Conservation (phyloP, 352 stramenopile genomes). For the Labyrinthula sp. region DNA sequence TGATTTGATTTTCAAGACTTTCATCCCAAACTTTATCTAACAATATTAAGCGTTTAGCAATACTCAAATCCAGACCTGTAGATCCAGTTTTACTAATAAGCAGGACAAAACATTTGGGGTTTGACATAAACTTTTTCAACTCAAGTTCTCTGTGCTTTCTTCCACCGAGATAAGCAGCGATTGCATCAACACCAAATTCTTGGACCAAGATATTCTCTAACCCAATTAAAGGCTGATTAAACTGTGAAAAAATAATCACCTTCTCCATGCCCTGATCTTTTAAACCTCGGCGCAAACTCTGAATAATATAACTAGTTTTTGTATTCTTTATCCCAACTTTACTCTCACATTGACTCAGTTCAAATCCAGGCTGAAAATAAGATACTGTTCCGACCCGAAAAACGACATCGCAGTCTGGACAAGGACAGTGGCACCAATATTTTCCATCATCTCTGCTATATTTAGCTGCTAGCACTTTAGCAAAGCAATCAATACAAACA, state of each 20-base stretch:
- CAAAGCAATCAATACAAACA: slow-evolving; percentile 31
- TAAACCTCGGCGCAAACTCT: too few species aligned
- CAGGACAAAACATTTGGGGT: slow-evolving; percentile 51
- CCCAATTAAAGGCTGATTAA: slow-evolving; percentile 41
- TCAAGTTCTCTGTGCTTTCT: slow-evolving; percentile 37
- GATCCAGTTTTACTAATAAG: slow-evolving; percentile 74
- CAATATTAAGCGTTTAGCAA: slow-evolving; percentile 92
- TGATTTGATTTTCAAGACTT: slow-evolving; percentile 73
- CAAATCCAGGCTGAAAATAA: too few species aligned
- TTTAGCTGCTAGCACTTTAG: too few species aligned
- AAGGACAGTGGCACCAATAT: too few species aligned
- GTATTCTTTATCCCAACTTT: too few species aligned
- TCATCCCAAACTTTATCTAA: slow-evolving; percentile 88
- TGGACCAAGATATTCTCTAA: slow-evolving; percentile 41
- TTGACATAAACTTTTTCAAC: slow-evolving; percentile 42
- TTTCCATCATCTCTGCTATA: too few species aligned
- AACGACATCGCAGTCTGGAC: too few species aligned
- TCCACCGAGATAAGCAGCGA: slow-evolving; percentile 45
- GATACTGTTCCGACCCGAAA: too few species aligned
- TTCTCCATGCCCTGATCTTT: too few species aligned
- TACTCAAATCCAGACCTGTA: slow-evolving; percentile 82
- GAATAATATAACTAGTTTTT: too few species aligned
- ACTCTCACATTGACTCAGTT: too few species aligned
- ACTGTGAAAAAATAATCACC: slow-evolving; percentile 52
- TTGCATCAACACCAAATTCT: slow-evolving; percentile 37